phyloP scores from a whole-genome alignment of 768 basidiomycete species.

The Mrakia blollopis region DNA sequence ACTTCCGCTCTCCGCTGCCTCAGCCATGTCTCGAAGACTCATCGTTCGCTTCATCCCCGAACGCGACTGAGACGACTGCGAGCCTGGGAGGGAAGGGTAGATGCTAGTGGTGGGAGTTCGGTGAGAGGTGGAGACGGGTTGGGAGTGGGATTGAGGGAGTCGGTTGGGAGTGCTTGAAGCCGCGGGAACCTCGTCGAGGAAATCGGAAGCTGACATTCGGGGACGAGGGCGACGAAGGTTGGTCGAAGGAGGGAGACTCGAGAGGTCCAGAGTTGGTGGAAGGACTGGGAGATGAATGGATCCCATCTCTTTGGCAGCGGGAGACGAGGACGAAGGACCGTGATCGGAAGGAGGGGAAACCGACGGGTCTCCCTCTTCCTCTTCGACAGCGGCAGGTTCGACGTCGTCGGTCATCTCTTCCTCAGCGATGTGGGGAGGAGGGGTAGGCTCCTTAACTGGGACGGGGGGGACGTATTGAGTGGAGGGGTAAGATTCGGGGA shows the following conservation, averaged over 20 bases:
- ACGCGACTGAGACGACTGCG: not conserved
- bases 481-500: not conserved
- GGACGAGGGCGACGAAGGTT: not conserved
- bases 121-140: not conserved
- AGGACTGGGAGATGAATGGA: not conserved
- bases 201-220: not conserved
- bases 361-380: not conserved
- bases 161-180: conserved; percentile 13
- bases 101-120: not conserved
- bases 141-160: not conserved
- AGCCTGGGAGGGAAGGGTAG: conserved; percentile 5
- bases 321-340: not conserved
- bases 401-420: not conserved
- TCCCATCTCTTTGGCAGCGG: not conserved
- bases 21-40: conserved; percentile 10
- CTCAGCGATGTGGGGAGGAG: not conserved
- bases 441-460: not conserved
- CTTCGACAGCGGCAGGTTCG: not conserved
- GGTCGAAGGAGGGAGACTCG: not conserved
- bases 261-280: not conserved
- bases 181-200: not conserved
- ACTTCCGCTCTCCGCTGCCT: not conserved
- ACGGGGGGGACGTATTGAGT: not conserved
- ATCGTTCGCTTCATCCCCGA: conserved; percentile 1
- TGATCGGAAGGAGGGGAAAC: conserved; percentile 6